Conservation (phyloP, 2,329 filamentous ascomycete species). For the Calycina herbarum region DNA sequence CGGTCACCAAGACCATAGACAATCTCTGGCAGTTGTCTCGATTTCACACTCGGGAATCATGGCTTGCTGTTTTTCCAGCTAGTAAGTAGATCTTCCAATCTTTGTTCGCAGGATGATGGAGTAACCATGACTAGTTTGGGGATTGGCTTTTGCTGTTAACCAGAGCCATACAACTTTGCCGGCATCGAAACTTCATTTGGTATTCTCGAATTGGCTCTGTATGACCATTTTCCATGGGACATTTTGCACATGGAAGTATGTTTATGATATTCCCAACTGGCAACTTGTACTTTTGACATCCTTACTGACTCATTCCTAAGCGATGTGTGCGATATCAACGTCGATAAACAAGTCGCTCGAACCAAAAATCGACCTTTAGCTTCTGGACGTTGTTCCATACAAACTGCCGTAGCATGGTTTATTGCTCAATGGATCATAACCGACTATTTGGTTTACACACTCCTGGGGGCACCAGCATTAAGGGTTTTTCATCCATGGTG, state of each 20-base stretch:
- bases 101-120: not conserved
- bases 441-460: not conserved
- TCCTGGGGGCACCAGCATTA: not conserved
- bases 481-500: slow-evolving; percentile 4
- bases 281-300: not conserved
- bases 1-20: not conserved
- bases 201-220: slow-evolving; percentile 4
- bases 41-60: slow-evolving; percentile 9
- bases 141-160: slow-evolving; percentile 4
- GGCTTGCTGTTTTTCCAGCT: slow-evolving; percentile 9
- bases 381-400: not conserved
- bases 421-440: slow-evolving; percentile 6
- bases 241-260: slow-evolving; percentile 6
- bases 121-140: not conserved
- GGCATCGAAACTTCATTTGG: not conserved
- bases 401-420: not conserved
- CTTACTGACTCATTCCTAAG: not conserved
- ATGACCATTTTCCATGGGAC: slow-evolving; percentile 6
- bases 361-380: slow-evolving; percentile 9
- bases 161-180: slow-evolving; percentile 2
- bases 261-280: not conserved
- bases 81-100: not conserved
- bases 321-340: slow-evolving; percentile 5
- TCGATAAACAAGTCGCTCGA: slow-evolving; percentile 7
- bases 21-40: slow-evolving; percentile 9